Evolutionary conservation across 2,329 filamentous ascomycete genomes (phyloP).

Genomic region (Fusarium nurragi): DNA sequence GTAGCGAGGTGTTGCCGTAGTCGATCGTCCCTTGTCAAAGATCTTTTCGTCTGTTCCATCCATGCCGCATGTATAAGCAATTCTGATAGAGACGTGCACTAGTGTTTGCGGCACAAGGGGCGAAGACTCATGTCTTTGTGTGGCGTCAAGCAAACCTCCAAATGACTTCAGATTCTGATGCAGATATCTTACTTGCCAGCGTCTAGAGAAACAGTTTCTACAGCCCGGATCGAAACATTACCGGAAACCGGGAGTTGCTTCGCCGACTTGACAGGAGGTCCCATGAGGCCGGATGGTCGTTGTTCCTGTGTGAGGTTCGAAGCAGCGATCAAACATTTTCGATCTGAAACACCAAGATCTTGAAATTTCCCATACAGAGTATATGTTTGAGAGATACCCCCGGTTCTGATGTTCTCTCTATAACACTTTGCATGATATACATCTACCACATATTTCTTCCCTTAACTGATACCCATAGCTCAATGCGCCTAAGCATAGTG

Average conservation of each 20-base stretch:
- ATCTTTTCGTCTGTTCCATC: slow-evolving; percentile 17
- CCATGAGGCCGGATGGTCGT: slow-evolving; percentile 36
- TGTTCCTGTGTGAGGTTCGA: slow-evolving; percentile 40
- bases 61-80: slow-evolving; percentile 12
- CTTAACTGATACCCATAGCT: neutral
- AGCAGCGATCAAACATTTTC: slow-evolving; percentile 40
- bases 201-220: slow-evolving; percentile 28
- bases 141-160: slow-evolving; percentile 26
- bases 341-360: slow-evolving; percentile 36
- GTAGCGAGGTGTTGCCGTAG: slow-evolving; percentile 23
- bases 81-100: slow-evolving; percentile 18
- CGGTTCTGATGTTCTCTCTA: slow-evolving; percentile 15
- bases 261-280: slow-evolving; percentile 31
- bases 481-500: slow-evolving; percentile 9
- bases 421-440: neutral
- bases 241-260: slow-evolving; percentile 24
- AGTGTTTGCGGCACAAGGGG: slow-evolving; percentile 5
- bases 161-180: slow-evolving; percentile 28
- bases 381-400: slow-evolving; percentile 29
- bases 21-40: slow-evolving; percentile 32
- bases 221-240: slow-evolving; percentile 20
- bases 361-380: slow-evolving; percentile 24
- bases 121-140: neutral
- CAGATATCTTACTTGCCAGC: slow-evolving; percentile 27
- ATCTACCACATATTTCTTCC: neutral